Base-by-base conservation (phyloP, 495 filamentous ascomycete species). In the Cetradonia linearis region DNA sequence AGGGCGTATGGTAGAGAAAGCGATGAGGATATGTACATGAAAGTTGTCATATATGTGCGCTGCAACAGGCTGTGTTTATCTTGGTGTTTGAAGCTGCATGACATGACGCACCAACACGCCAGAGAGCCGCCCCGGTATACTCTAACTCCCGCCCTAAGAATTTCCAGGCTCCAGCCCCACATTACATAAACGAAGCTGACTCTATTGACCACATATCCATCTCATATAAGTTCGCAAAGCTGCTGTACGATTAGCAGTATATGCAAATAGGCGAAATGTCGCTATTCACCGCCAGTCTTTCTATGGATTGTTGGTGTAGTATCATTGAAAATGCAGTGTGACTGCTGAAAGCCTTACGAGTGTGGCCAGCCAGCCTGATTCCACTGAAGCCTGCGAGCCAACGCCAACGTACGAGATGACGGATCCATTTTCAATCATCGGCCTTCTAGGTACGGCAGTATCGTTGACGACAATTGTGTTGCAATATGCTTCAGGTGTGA, bases 391-490 rank as follows among this genome's bases (percentile, higher is more conserved):
- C 7, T 54, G 42, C n/a, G 2, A 13, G 25, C 5, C 6, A 11
- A 31, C 11, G 31, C 18, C 4, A 49, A 11, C 10, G 16, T 7
- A 10, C 8, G 2, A 27, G 6, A 59, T 52, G 57, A 33, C 47
- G 23, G 57, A 59, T 46, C 57, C 57, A 1, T 30, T 59, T 5
- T 59, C 57, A 30, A 52, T 59, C 9, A 40, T 59, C 25, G 23
- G 34, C 48, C 57, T 59, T 37, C 46, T 59, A 25, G 34, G 20
- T 13, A 59, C 46, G 8, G 57, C 46, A 37, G 46, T 3, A 38
- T 25, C 57, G 1, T n/a, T 52, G 23, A 40, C 46, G 9, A 52
- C 38, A 16, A 37, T 25, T 11, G 8, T 59, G 10, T 31, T 59
- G 25, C 18, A 50, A 20, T 59, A 59, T 33, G 47, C 25, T 28